phyloP scores from a whole-genome alignment of 2,329 filamentous ascomycete species.

The Tolypocladium paradoxum region DNA sequence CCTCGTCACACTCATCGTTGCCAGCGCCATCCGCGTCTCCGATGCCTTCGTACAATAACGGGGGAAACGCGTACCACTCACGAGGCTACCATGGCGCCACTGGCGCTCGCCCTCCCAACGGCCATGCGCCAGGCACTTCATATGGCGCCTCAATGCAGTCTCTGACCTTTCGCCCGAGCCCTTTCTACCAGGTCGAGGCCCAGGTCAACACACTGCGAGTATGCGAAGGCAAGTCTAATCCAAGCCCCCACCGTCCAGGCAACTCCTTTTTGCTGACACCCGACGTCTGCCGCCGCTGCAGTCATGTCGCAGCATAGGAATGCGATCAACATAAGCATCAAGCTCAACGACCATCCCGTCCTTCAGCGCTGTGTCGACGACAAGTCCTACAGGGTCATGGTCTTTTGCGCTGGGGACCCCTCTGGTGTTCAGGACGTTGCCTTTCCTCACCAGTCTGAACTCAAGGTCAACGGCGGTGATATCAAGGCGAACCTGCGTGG shows the following conservation, averaged over 20 bases:
- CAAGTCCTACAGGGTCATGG: slow-evolving; percentile 58
- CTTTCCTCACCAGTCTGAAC: slow-evolving; percentile 86
- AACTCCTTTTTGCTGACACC: background rate
- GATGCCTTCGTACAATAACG: slow-evolving; percentile 11
- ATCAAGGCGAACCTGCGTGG: slow-evolving; percentile 90
- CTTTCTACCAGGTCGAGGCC: slow-evolving; percentile 67
- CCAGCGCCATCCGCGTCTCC: slow-evolving; percentile 6
- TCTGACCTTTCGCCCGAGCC: slow-evolving; percentile 55
- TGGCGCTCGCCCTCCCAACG: slow-evolving; percentile 6
- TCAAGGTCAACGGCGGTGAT: slow-evolving; percentile 81
- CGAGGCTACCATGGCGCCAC: slow-evolving; percentile 6
- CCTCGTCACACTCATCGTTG: background rate
- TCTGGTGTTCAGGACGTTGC: slow-evolving; percentile 62
- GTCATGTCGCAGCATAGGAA: slow-evolving; percentile 46
- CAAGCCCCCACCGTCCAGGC: background rate
- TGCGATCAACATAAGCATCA: slow-evolving; percentile 34
- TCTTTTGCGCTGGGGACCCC: slow-evolving; percentile 67
- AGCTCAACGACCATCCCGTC: slow-evolving; percentile 37
- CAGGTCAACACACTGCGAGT: slow-evolving; percentile 53
- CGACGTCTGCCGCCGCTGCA: slow-evolving; percentile 10
- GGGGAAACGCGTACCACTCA: slow-evolving; percentile 3
- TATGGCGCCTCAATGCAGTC: slow-evolving; percentile 7
- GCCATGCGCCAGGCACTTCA: slow-evolving; percentile 8
- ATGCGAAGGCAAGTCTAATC: slow-evolving; percentile 55
- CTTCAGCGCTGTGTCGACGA: slow-evolving; percentile 49